Evolutionary conservation across 202 grass and related monocot genomes (phyloP).

Genomic region (Setaria italica): DNA sequence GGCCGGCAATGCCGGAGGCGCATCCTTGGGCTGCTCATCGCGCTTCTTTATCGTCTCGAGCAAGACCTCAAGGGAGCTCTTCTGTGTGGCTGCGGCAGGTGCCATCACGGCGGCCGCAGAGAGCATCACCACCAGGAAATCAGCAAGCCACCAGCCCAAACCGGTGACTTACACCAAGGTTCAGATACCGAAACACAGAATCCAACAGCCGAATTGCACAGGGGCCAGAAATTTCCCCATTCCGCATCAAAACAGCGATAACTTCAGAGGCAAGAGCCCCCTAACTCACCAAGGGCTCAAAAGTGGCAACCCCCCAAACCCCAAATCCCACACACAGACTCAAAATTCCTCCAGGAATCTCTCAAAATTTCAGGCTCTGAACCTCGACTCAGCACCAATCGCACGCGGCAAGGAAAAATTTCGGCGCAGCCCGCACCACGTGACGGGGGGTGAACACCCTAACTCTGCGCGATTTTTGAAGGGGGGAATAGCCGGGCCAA

Average conservation of each 20-base stretch:
- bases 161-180: constrained; percentile 27
- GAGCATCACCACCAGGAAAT: constrained; percentile 51
- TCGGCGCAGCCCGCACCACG: constrained; percentile 2
- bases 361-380: constrained; percentile 28
- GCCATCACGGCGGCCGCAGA: constrained; percentile 59
- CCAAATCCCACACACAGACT: constrained; percentile 40
- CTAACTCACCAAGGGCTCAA: constrained; percentile 42
- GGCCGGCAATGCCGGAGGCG: constrained; percentile 74
- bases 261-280: constrained; percentile 19
- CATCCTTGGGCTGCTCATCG: constrained; percentile 79
- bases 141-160: constrained; percentile 48
- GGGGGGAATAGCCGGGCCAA: constrained; percentile 36
- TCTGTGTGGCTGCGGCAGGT: constrained; percentile 39
- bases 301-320: constrained; percentile 41
- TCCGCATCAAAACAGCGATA: constrained; percentile 36
- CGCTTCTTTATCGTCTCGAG: constrained; percentile 80
- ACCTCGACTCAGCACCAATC: constrained; percentile 39
- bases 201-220: constrained; percentile 33
- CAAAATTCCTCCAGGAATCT: constrained; percentile 47
- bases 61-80: constrained; percentile 93
- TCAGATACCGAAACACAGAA: constrained; percentile 51
- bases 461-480: constrained; percentile 42
- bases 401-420: constrained; percentile 35
- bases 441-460: constrained; percentile 12
- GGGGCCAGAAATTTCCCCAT: constrained; percentile 44